A percentile compares a stretch with the other conserved stretches of the same genome.
Evolutionary conservation across 2,329 filamentous ascomycete genomes (phyloP).

Genomic region (Cadophora gregata): DNA sequence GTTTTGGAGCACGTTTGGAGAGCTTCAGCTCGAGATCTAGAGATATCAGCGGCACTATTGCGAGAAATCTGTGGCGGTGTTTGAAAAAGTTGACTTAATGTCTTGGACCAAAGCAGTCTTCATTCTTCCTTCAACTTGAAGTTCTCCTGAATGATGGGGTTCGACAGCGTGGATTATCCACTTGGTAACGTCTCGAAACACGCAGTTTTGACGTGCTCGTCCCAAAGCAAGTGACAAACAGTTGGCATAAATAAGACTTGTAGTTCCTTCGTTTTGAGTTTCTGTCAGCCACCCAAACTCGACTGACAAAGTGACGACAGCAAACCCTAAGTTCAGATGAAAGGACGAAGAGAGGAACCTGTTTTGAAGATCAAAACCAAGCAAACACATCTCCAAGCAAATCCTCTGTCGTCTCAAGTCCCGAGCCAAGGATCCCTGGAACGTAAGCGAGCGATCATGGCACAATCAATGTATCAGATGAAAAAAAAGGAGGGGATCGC

Average conservation of each 20-base stretch:
- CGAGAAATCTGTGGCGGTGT: not conserved
- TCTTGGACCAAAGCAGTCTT: not conserved
- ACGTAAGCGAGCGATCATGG: constrained; percentile 29
- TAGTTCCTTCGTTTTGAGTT: constrained; percentile 8
- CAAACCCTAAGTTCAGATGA: constrained; percentile 10
- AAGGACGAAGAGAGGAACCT: constrained; percentile 1
- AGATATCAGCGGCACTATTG: not conserved
- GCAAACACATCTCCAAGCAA: not conserved
- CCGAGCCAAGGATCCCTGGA: constrained; percentile 19
- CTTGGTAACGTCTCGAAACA: not conserved
- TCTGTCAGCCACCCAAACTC: not conserved
- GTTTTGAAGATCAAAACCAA: not conserved
- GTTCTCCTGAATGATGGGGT: not conserved
- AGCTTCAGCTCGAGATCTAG: constrained; percentile 1
- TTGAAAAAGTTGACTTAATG: not conserved
- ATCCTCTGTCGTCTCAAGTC: constrained; percentile 10
- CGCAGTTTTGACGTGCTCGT: not conserved
- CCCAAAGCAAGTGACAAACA: constrained; percentile 3
- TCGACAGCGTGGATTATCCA: not conserved
- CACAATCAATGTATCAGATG: constrained; percentile 26
- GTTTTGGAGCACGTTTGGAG: constrained; percentile 5
- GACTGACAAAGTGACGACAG: constrained; percentile 3
- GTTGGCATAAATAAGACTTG: not conserved
- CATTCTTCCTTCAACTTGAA: not conserved
- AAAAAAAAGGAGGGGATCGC: not conserved